These are phyloP conservation scores for Xylariaceae sp. DNA, from an alignment of 2,329 filamentous ascomycete genomes.

Conservation along the genomic window DNA sequence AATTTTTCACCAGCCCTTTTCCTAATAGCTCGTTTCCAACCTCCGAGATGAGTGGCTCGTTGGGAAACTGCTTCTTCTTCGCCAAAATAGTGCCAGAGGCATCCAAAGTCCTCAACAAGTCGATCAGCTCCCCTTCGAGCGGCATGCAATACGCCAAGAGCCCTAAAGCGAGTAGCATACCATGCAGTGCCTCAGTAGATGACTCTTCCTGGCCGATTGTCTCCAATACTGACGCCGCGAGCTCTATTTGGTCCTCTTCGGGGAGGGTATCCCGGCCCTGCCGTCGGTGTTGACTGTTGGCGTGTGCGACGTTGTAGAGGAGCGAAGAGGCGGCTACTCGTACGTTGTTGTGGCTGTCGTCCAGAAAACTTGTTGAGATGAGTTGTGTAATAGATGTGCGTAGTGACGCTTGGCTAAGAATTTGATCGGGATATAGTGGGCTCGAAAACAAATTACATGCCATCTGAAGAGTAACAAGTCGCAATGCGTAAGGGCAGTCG, in stretches of 20 bases:
- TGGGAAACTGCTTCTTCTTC: conserved; percentile 55
- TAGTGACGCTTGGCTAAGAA: conserved; percentile 51
- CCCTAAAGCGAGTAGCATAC: conserved; percentile 71
- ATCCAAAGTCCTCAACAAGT: conserved; percentile 75
- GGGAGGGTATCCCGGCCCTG: conserved; percentile 57
- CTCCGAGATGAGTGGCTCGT: conserved; percentile 54
- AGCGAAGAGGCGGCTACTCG: conserved; percentile 79
- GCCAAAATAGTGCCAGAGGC: conserved; percentile 59
- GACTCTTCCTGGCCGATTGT: conserved; percentile 56
- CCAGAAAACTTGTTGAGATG: conserved; percentile 73
- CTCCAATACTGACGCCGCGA: conserved; percentile 77
- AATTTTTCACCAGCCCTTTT: conserved; percentile 42
- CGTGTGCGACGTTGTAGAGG: conserved; percentile 74
- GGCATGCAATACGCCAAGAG: conserved; percentile 69
- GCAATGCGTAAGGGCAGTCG: conserved; percentile 71
- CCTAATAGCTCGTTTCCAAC: conserved; percentile 50
- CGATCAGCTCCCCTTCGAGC: conserved; percentile 69
- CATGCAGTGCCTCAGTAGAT: conserved; percentile 70
- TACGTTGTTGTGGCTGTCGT: conserved; percentile 67
- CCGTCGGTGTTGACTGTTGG: conserved; percentile 63
- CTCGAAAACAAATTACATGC: conserved; percentile 81
- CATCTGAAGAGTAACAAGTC: conserved; percentile 78
- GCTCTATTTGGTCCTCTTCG: conserved; percentile 71
- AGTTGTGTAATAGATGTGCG: conserved; percentile 61
- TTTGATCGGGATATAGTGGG: conserved; percentile 62